These are phyloP conservation scores for Carex myosuroides DNA, from an alignment of 176 grass and related monocot genomes.

Conservation along the genomic window DNA sequence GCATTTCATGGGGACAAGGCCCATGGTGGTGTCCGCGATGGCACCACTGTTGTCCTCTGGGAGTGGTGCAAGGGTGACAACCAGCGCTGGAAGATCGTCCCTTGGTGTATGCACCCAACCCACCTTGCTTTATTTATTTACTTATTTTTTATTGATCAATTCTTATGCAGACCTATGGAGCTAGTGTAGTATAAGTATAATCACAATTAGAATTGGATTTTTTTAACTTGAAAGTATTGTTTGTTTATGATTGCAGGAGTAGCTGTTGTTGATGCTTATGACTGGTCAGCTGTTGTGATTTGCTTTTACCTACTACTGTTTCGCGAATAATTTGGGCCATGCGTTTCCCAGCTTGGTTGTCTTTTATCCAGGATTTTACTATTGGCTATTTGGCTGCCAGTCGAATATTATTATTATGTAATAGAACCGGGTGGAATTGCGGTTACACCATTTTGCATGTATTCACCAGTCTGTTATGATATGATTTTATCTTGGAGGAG, in stretches of 20 bases:
- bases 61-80: constrained; percentile 28
- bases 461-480: too few species aligned
- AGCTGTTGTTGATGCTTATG: not conserved
- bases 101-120: constrained; percentile 11
- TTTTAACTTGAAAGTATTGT: not conserved
- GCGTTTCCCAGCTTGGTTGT: not conserved
- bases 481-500: too few species aligned
- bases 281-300: not conserved
- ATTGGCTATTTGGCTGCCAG: too few species aligned
- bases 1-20: constrained; percentile 25
- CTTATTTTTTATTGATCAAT: not conserved
- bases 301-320: not conserved
- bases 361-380: not conserved
- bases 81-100: constrained; percentile 32
- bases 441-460: too few species aligned
- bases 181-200: not conserved
- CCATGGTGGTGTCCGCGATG: constrained; percentile 20
- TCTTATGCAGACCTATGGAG: not conserved
- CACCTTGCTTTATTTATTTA: not conserved
- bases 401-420: too few species aligned
- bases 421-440: too few species aligned
- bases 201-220: too few species aligned
- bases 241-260: constrained; percentile 3
- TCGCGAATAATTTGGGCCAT: not conserved
- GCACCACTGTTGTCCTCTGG: constrained; percentile 26